A percentile compares a stretch with the other conserved stretches of the same genome.
phyloP scores from a whole-genome alignment of 768 basidiomycete genomes.

The Royoungia palumana region DNA sequence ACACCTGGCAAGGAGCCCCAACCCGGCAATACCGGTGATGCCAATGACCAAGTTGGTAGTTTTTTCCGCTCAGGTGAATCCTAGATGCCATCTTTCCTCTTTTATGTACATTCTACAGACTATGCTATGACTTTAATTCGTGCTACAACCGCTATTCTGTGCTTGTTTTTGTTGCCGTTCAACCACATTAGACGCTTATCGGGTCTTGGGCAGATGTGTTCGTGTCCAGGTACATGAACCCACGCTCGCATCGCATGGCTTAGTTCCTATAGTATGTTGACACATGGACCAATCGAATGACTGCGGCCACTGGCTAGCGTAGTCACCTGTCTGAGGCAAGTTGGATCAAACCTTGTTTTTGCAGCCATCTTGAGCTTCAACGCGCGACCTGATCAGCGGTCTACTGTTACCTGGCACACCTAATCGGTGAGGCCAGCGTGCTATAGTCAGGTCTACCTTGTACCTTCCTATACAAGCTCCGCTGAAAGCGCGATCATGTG shows the following conservation, averaged over 20 bases:
- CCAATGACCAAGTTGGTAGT: conserved; percentile 2
- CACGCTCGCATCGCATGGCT: conserved; percentile 20
- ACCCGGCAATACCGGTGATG: not conserved
- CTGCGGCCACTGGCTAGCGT: conserved; percentile 10
- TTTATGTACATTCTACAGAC: conserved; percentile 2
- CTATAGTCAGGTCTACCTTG: conserved; percentile 4
- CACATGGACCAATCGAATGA: conserved; percentile 7
- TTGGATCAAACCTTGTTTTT: conserved; percentile 6
- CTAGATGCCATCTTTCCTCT: conserved; percentile 3
- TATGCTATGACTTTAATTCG: conserved; percentile 2
- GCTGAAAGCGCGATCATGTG: conserved; percentile 19
- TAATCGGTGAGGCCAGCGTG: conserved; percentile 18
- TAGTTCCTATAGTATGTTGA: not conserved
- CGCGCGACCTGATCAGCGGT: conserved; percentile 8
- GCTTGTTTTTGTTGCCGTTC: not conserved
- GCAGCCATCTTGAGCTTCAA: not conserved
- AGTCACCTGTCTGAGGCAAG: conserved; percentile 11
- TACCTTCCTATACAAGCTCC: conserved; percentile 16
- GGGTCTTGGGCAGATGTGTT: conserved; percentile 1
- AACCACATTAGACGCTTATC: not conserved
- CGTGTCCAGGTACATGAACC: conserved; percentile 17
- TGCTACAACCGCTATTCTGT: not conserved
- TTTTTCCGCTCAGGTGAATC: conserved; percentile 2
- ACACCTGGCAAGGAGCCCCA: not conserved
- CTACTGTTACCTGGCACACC: conserved; percentile 14